Base-by-base conservation (phyloP, 1,139 yeast genomes). In the Hansenula anomala region DNA sequence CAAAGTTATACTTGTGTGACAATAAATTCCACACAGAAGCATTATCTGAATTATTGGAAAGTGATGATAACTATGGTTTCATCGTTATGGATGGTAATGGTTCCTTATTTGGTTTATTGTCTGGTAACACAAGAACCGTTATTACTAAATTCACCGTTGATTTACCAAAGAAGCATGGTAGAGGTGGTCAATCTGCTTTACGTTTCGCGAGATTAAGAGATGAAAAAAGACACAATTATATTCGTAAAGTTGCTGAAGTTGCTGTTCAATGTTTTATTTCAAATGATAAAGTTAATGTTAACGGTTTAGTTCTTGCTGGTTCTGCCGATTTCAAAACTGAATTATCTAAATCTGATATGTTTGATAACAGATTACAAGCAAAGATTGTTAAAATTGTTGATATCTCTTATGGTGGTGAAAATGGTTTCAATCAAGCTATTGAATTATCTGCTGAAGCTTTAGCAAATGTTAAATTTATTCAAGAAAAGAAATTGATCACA, bases 51-150 rank as follows among this genome's bases (percentile, higher is more conserved):
- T 75, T 92, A 60, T 74, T 92, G 52, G 97, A 92, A 69, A 81
- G 88, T 50, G 98, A 92, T 64, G 96, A 94, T 61, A 79, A 88
- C 66, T 92, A 90, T 55, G 98, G 98, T 38, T 92, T 92, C 69
- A 92, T 92, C 56, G 83, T 92, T 56, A 92, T 92, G 98, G 98
- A 92, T 67, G 98, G 98, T 87, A 89, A 89, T 63, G 98, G 98
- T 44, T 87, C 97, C 5, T 72, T 92, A 51, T 92, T 92, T 56
- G 98, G 98, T 66, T 78, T 95, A n/a, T 80, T 92, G 39, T 80
- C 95, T 37, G 98, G 98, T 64, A 92, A 92, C 70, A 90, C 96
- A 37, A 82, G 98, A 72, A 97, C 94, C 49, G 86, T 92, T 37
- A 72, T 92, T 60, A 96, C 92, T 67, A 92, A 92, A 66, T 92